Evolutionary conservation across 352 stramenopile genomes (phyloP).

Genomic region (Phytophthora chlamydospora): DNA sequence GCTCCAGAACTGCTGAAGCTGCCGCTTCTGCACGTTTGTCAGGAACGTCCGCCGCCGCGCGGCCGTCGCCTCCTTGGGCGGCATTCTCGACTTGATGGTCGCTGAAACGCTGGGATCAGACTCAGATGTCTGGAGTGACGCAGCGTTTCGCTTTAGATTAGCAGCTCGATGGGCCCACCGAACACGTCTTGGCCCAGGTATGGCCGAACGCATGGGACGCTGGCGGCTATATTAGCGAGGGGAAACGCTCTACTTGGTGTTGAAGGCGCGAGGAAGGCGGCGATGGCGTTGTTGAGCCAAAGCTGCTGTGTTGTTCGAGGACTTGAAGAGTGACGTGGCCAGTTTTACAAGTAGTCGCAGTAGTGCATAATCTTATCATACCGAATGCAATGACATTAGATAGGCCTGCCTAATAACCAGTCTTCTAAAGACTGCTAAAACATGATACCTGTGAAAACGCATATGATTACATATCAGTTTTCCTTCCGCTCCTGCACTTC

Average conservation of each 20-base stretch:
- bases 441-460: no score
- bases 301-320: not conserved
- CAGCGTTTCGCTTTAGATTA: slow-evolving; percentile 7
- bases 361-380: no score
- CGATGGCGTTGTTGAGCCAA: not conserved
- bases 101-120: slow-evolving; percentile 18
- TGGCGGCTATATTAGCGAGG: not conserved
- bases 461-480: not conserved
- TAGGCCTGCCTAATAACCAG: no score
- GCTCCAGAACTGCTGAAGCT: slow-evolving; percentile 43
- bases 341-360: no score
- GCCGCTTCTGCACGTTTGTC: slow-evolving; percentile 49
- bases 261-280: not conserved
- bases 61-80: slow-evolving; percentile 1
- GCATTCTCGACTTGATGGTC: slow-evolving; percentile 8
- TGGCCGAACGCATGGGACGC: not conserved
- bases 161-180: not conserved
- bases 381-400: no score
- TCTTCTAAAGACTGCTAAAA: no score
- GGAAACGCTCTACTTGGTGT: not conserved
- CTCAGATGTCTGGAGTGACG: not conserved
- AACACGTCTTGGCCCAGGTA: slow-evolving; percentile 1
- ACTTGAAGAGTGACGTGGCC: slow-evolving; percentile 14
- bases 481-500: not conserved
- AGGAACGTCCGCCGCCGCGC: slow-evolving; percentile 36